Evolutionary conservation across 202 grass and related monocot species (phyloP), one percentile per base, ranked within the genome.

Genomic region (Tripidium arundinaceum): DNA sequence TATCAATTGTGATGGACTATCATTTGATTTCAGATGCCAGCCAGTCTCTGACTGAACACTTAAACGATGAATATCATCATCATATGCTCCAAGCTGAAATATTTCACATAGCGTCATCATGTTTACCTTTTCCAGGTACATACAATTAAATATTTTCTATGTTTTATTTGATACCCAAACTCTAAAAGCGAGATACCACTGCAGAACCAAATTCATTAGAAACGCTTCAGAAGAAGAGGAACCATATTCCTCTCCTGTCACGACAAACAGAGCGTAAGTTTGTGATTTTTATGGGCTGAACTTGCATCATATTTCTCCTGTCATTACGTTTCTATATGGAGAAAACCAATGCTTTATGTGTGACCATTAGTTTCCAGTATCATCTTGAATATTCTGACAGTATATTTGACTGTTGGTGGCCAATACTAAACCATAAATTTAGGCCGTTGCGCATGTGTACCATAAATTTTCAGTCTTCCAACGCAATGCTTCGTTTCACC

Each of bases 1-100:
- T n/a, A 60, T 42, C 74, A 49, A 50, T 52, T 85, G 46, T 21
- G n/a, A 61, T 68, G 26, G 2, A 18, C 31, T 82, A 37, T 69
- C 38, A 21, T 89, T 82, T 39, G 15, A 39, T 15, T 86, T 63
- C 72, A 98, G 96, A 89, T 84, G 82, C 90, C 58, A 84, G 29
- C 31, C 84, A 9, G 67, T 67, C 88, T 38, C 80, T 98, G 74
- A 77, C 85, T 79, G 86, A 88, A 43, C 90, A 93, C 76, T 88
- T 98, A 70, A 95, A 81, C 21, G 88, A 89, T 78, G 92, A 98
- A 81, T 80, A 93, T 72, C 82, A 81, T 68, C 91, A 77, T 14
- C 88, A 88, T 79, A 88, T 95, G 90, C 77, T 98, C 64, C 90
- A 91, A 74, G 96, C 92, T 15, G 84, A 89, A 59, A 95, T 98